Conservation (phyloP, 371 early-diverging fungal genomes). For the Capillidium rhysosporum region DNA sequence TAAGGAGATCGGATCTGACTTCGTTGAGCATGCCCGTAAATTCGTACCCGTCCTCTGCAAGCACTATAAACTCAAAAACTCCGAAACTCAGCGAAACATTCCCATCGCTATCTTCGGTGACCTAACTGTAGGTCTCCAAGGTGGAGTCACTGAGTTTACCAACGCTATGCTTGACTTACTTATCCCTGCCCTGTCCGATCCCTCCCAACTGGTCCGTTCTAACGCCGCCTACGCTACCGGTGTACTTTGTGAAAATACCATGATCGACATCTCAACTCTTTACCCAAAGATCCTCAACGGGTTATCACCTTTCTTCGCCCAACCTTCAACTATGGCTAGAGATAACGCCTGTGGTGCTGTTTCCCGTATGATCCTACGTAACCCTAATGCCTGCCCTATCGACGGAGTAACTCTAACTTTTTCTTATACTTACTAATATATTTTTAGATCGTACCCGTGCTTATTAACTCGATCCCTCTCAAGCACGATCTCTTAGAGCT, state of each 20-base stretch:
- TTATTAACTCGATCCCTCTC: constrained; percentile 47
- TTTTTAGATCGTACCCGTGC: constrained; percentile 34
- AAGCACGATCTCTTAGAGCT: constrained; percentile 66
- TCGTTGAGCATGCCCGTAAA: constrained; percentile 43
- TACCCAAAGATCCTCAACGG: constrained; percentile 46
- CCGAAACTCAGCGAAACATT: constrained; percentile 67
- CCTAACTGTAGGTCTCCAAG: constrained; percentile 47
- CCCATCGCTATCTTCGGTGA: constrained; percentile 76
- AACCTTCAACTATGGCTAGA: constrained; percentile 36
- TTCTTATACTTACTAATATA: neutral
- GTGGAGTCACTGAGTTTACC: constrained; percentile 53
- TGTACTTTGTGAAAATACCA: constrained; percentile 39
- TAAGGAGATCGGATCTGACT: constrained; percentile 45
- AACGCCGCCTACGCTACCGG: constrained; percentile 76
- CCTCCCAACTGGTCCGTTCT: constrained; percentile 60
- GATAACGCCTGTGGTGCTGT: constrained; percentile 86
- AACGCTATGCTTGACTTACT: constrained; percentile 40
- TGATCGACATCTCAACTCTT: constrained; percentile 43
- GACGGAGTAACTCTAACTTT: constrained; percentile 18
- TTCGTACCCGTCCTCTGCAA: constrained; percentile 64
- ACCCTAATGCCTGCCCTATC: constrained; percentile 46
- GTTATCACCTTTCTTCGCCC: constrained; percentile 51
- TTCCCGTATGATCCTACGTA: constrained; percentile 49
- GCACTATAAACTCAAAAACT: constrained; percentile 37
- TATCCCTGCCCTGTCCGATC: constrained; percentile 45